Base-by-base conservation (phyloP, 257 asterid genomes). In the Przewalskia tangutica region DNA sequence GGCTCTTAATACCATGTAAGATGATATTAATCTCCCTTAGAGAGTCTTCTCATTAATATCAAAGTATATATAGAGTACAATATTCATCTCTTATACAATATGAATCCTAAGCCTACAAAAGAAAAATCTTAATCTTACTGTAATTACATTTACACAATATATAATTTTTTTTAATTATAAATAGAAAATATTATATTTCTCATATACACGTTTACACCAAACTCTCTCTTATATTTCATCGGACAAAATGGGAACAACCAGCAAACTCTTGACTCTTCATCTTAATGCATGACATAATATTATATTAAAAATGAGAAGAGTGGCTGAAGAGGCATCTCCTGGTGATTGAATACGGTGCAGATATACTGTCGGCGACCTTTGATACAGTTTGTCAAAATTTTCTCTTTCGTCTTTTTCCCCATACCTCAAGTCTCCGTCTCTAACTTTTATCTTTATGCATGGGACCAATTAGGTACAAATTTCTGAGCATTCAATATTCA, bases 361-460 rank as follows among this genome's bases (percentile, higher is more conserved):
- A 65, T 60, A 81, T 81, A 4, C 36, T 81, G 83, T 81, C 83
- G 83, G 78, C 23, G 83, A 81, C 36, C 51, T 40, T 65, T 23
- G 14, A 16, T 66, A 81, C 79, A 32, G 13, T 65, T 6, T 2
- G 83, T 81, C 83, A 65, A 81, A 38, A 7, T 27, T 81, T 63
- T 34, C 83, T 5, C 40, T 81, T 65, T 34, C 2, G 54, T 63
- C 40, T 27, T 18, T 17, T 68, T 81, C 55, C 7, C 27, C 63
- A 17, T 53, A 40, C 36, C 32, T 80, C 46, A 63, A 32, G 7
- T 63, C 71, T 63, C 73, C 44, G 18, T n/a, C 71, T 13, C 20
- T 59, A 50, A 44, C 82, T 17, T 14, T 80, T 59, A 48, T 51
- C 9, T 62, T 16, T 23, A 18, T 6, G 23, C 17, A 53, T 13